Percentiles rank a stretch among this genome's conserved stretches.
Evolutionary conservation across 2,329 filamentous ascomycete genomes (phyloP).

Genomic region (Penicillium sp.): DNA sequence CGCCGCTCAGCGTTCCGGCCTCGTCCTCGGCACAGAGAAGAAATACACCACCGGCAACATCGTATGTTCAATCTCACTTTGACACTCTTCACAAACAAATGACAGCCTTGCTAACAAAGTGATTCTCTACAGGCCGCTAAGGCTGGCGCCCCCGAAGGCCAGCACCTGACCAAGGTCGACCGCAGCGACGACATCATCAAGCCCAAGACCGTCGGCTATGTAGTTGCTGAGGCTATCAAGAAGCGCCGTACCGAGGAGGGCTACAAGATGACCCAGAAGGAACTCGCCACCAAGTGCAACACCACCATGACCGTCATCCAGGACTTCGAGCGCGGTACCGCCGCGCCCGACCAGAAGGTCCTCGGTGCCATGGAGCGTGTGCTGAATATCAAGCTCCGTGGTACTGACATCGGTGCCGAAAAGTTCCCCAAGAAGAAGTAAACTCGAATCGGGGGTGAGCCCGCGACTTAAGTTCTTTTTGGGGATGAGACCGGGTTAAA

Average conservation of each 20-base stretch:
- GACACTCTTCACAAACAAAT: neutral
- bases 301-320: slow-evolving; percentile 79
- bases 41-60: slow-evolving; percentile 80
- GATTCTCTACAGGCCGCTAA: slow-evolving; percentile 48
- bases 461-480: slow-evolving; percentile 34
- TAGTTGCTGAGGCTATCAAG: slow-evolving; percentile 82
- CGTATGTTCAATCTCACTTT: slow-evolving; percentile 55
- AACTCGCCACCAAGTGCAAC: slow-evolving; percentile 85
- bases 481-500: slow-evolving; percentile 25
- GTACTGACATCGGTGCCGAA: slow-evolving; percentile 82
- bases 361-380: slow-evolving; percentile 78
- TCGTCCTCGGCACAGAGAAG: slow-evolving; percentile 86
- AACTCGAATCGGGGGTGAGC: slow-evolving; percentile 37
- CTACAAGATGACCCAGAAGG: slow-evolving; percentile 96
- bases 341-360: slow-evolving; percentile 82
- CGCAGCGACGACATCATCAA: slow-evolving; percentile 97
- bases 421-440: slow-evolving; percentile 79
- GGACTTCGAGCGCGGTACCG: slow-evolving; percentile 83
- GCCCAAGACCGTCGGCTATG: slow-evolving; percentile 84
- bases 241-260: slow-evolving; percentile 78
- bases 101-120: slow-evolving; percentile 12
- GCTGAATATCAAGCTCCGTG: slow-evolving; percentile 86
- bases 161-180: slow-evolving; percentile 97
- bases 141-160: slow-evolving; percentile 71
- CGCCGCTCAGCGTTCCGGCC: slow-evolving; percentile 81